Evolutionary conservation across 306 rosid genomes (phyloP), one percentile per base, ranked within the genome.

Genomic region (Glycyrrhiza uralensis): DNA sequence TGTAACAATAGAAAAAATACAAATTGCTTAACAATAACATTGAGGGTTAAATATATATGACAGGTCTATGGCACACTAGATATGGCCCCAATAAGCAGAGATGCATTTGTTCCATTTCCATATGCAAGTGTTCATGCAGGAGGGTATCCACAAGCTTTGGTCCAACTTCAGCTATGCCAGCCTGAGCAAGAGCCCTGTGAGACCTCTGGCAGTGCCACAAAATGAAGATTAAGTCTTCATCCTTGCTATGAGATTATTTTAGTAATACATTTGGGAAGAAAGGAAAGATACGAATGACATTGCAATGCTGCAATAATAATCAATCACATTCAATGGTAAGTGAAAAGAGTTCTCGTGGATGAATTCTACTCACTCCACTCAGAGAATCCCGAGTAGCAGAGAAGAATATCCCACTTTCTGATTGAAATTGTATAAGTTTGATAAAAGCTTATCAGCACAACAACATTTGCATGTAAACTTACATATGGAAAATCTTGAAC

Each of bases 101-200:
- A 66, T 15, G 35, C 55, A 14, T 86, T 82, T 36, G 51, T 32
- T 76, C 80, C 83, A 14, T 46, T 74, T 73, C 78, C 90, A 56
- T 77, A 38, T 19, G 85, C n/a, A n/a, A n/a, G 75, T 56, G 35
- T 59, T 20, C 62, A 66, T 0, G 76, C 26, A 28, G 70, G 74
- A 49, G 81, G 66, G 28, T 60, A 29, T 56, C 65, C 83, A 56
- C 84, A 75, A 69, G 68, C 73, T 35, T 81, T 81, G 10, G 18
- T 81, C 69, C 87, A 69, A 26, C 92, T 89, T 70, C 94, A 86
- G 54, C 80, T 81, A 73, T 69, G 80, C 75, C 86, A 63, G 55
- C 84, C 81, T 14, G 85, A 84, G 50, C 85, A 65, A 69, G 85
- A 86, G 39, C 51, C 26, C 3, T 85, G 76, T 50, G 81, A 60